Evolutionary conservation across 495 filamentous ascomycete genomes (phyloP).

Genomic region (Cercophora newfieldiana): DNA sequence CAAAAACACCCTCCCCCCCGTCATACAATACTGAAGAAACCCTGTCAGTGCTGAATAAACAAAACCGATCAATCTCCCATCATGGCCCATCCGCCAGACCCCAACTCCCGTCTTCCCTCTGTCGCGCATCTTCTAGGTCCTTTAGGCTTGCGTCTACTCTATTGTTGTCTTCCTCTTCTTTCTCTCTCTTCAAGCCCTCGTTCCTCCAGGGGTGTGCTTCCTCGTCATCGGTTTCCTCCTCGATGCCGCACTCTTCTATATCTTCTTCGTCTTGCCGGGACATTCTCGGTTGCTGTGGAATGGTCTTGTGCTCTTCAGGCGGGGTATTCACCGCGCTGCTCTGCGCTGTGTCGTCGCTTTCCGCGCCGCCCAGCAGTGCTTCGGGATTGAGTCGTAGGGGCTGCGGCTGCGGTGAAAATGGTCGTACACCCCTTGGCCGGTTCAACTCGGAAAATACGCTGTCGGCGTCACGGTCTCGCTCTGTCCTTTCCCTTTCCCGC

Average conservation of each 20-base stretch:
- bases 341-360: constrained; percentile 11
- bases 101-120: constrained; percentile 25
- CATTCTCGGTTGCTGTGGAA: constrained; percentile 14
- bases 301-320: neutral
- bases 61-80: neutral
- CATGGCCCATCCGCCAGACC: constrained; percentile 15
- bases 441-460: constrained; percentile 57
- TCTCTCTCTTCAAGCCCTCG: constrained; percentile 25
- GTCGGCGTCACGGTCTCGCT: constrained; percentile 39
- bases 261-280: constrained; percentile 21
- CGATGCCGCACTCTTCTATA: constrained; percentile 20
- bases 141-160: constrained; percentile 17
- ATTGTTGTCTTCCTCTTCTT: neutral
- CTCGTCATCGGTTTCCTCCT: constrained; percentile 24
- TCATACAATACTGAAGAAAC: neutral
- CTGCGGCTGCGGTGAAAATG: constrained; percentile 55
- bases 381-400: constrained; percentile 42
- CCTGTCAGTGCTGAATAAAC: neutral
- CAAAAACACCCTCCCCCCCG: neutral
- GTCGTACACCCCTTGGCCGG: constrained; percentile 46
- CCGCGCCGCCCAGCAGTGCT: constrained; percentile 32
- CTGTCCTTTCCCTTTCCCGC: constrained; percentile 3
- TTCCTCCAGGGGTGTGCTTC: constrained; percentile 36
- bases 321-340: neutral
- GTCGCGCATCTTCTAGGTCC: constrained; percentile 7